phyloP scores from a whole-genome alignment of 208 protist species.

The Crithidia fasciculata region DNA sequence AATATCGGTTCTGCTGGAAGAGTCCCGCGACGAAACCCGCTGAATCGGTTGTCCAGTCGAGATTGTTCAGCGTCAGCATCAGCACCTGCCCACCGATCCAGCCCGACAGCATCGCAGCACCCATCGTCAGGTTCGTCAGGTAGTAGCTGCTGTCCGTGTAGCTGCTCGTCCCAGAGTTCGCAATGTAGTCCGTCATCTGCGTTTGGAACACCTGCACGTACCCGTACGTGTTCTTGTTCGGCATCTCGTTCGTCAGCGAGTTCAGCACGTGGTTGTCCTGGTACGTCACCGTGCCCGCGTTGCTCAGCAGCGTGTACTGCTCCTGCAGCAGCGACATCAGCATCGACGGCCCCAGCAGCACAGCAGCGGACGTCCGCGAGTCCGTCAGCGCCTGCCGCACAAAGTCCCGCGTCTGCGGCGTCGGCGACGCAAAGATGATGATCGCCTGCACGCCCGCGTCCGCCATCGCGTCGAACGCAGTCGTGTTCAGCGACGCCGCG shows the following conservation, averaged over 20 bases:
- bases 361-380: slow-evolving; percentile 30
- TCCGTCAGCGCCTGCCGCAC: slow-evolving; percentile 31
- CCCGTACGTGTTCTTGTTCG: slow-evolving; percentile 23
- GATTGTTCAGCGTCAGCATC: slow-evolving; percentile 18
- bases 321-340: slow-evolving; percentile 28
- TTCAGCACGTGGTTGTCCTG: neutral
- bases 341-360: slow-evolving; percentile 33
- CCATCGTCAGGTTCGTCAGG: slow-evolving; percentile 2
- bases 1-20: slow-evolving; percentile 58
- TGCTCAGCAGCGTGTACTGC: slow-evolving; percentile 22
- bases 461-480: slow-evolving; percentile 47
- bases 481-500: slow-evolving; percentile 13
- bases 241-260: slow-evolving; percentile 31
- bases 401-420: slow-evolving; percentile 37
- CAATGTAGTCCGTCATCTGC: slow-evolving; percentile 49
- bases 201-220: slow-evolving; percentile 42
- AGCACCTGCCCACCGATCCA: slow-evolving; percentile 48
- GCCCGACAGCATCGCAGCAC: slow-evolving; percentile 45
- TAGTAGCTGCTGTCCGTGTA: slow-evolving; percentile 29
- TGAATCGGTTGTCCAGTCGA: slow-evolving; percentile 12
- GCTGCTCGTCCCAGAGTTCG: slow-evolving; percentile 1
- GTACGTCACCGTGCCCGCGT: neutral
- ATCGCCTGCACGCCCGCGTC: slow-evolving; percentile 49
- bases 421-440: slow-evolving; percentile 37
- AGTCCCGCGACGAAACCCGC: slow-evolving; percentile 24